These are phyloP conservation scores for Monilinia laxa DNA, from an alignment of 2,329 filamentous ascomycete species.

Conservation along the genomic window DNA sequence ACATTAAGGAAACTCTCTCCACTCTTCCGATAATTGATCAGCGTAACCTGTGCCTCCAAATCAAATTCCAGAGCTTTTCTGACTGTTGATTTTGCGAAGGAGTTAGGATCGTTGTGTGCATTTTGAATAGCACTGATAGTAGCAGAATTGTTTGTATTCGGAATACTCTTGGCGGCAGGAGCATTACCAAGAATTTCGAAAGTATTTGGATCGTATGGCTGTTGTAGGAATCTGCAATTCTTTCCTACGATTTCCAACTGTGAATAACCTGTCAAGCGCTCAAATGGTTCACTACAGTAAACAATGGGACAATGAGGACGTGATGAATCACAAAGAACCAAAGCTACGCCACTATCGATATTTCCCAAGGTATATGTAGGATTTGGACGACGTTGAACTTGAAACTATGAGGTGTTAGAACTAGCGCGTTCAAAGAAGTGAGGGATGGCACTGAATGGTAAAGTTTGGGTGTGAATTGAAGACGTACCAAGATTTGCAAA, in stretches of 20 bases:
- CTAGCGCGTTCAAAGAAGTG: neutral
- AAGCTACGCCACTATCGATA: constrained; percentile 89
- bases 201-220: constrained; percentile 58
- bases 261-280: constrained; percentile 85
- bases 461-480: neutral
- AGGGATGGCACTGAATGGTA: neutral
- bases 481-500: constrained; percentile 54
- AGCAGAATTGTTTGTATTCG: constrained; percentile 40
- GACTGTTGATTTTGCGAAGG: constrained; percentile 74
- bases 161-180: constrained; percentile 55
- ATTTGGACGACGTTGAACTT: constrained; percentile 74
- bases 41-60: constrained; percentile 78
- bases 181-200: constrained; percentile 37
- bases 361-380: constrained; percentile 85
- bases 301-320: constrained; percentile 87
- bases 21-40: constrained; percentile 92
- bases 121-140: constrained; percentile 59
- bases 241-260: constrained; percentile 81
- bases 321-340: constrained; percentile 91
- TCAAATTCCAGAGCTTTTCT: constrained; percentile 74
- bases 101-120: constrained; percentile 57
- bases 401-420: constrained; percentile 26
- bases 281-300: constrained; percentile 92
- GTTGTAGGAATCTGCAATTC: constrained; percentile 91
- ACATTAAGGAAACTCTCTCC: constrained; percentile 92